Evolutionary conservation across 345 rosid genomes (phyloP), one percentile per base, ranked within the genome.

Genomic region (Atalantia buxifolia): DNA sequence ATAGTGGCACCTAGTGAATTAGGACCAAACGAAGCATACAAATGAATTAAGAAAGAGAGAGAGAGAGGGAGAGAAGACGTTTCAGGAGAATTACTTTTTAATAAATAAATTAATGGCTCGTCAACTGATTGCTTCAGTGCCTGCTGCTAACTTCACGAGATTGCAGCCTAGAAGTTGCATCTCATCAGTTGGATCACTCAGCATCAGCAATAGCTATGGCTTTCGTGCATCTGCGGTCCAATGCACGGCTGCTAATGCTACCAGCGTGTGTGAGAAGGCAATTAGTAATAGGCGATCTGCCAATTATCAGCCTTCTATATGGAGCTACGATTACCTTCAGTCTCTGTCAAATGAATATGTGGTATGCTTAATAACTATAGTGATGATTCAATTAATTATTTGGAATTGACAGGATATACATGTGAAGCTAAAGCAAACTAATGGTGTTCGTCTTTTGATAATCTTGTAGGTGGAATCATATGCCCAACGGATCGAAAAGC

Each of bases 401-500:
- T 28, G 66, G 66, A 62, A 25, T 25, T 62, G 30, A 24, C 25
- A 1, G 3, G 14, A 24, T 24, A 0, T 13, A 0, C 1, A 12
- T 3, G 16, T 10, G 12, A 60, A 60, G 30, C 64, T 62, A 62
- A 21, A 10, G 27, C 0, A 62, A 12, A 30, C 5, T 25, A 9
- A 25, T 12, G 16, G 28, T 24, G 56, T 50, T 50, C 13, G 0
- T 50, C 5, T 50, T 50, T 50, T 50, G 19, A 1, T 5, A 14
- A 60, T 60, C 14, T 25, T 45, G 35, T 2, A 85, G 83, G 85
- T 60, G 2, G 71, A 62, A 42, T 24, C 72, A 36, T 59, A 24
- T 31, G 69, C 21, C 2, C 16, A 36, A 42, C 7, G 42, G 21
- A 30, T 27, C 4, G 5, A 30, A 18, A 38, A 67, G 65, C 55